Conservation (phyloP, 2,329 filamentous ascomycete species). For the Gyromitra esculenta region DNA sequence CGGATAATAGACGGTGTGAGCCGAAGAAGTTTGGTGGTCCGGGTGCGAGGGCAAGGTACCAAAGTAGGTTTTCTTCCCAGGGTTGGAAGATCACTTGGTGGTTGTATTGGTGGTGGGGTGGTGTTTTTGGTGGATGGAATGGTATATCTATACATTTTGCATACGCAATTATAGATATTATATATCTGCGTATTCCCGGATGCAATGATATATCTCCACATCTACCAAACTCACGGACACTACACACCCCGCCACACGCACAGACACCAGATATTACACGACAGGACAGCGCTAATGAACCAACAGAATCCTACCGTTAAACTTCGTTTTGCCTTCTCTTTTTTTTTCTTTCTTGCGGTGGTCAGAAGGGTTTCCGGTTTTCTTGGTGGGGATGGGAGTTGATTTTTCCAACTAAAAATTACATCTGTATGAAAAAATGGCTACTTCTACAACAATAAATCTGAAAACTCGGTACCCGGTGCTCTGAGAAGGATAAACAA, state of each 20-base stretch:
- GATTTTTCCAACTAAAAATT: background rate
- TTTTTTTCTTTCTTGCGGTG: slow-evolving; percentile 10
- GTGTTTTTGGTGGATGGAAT: no score
- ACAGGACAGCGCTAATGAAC: background rate
- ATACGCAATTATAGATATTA: no score
- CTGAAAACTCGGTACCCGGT: slow-evolving; percentile 3
- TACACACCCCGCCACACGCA: no score
- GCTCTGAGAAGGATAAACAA: slow-evolving; percentile 12
- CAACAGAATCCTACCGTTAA: slow-evolving; percentile 56
- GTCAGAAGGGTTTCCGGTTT: slow-evolving; percentile 12
- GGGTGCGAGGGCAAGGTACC: slow-evolving; percentile 95
- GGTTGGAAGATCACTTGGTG: background rate
- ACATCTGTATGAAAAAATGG: slow-evolving; percentile 6
- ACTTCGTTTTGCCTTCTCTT: slow-evolving; percentile 12
- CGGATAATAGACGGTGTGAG: slow-evolving; percentile 98
- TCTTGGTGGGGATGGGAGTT: background rate
- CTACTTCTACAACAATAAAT: slow-evolving; percentile 14
- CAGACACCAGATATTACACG: no score
- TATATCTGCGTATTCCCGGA: no score
- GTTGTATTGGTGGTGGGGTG: background rate
- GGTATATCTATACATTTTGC: no score
- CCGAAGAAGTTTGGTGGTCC: slow-evolving; percentile 98
- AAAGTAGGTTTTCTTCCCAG: slow-evolving; percentile 61
- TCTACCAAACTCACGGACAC: no score
- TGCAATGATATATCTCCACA: no score